Evolutionary conservation across 352 stramenopile genomes (phyloP).

Genomic region (Phytophthora nicotianae): DNA sequence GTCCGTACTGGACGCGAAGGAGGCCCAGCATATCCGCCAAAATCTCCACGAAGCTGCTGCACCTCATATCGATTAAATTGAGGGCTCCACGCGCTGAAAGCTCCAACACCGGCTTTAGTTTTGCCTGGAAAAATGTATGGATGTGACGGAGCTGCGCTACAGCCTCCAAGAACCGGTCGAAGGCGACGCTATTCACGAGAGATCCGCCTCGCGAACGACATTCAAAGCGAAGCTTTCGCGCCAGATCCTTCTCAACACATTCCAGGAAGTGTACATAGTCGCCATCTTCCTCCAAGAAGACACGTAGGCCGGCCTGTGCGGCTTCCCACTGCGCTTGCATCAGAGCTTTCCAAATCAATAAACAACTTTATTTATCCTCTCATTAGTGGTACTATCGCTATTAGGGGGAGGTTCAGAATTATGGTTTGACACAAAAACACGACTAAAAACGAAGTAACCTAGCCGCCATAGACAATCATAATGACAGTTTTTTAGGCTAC

Average conservation of each 20-base stretch:
- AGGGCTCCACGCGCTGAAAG: slow-evolving; percentile 3
- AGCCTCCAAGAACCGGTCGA: slow-evolving; percentile 34
- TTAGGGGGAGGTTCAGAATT: too few species aligned
- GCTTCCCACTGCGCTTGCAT: slow-evolving; percentile 15
- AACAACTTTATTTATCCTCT: too few species aligned
- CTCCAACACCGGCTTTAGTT: slow-evolving; percentile 25
- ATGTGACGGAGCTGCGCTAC: slow-evolving; percentile 25
- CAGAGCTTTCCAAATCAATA: too few species aligned
- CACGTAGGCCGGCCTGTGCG: slow-evolving; percentile 19
- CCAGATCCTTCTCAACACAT: slow-evolving; percentile 20
- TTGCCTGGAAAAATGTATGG: slow-evolving; percentile 38
- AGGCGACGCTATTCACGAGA: slow-evolving; percentile 17
- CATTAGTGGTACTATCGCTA: too few species aligned
- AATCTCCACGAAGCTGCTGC: slow-evolving; percentile 29
- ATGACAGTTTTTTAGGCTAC: too few species aligned
- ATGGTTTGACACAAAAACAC: too few species aligned
- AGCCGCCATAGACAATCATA: too few species aligned
- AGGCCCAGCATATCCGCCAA: slow-evolving; percentile 36
- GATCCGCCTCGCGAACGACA: slow-evolving; percentile 9
- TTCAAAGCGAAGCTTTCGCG: slow-evolving; percentile 30
- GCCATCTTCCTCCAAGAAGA: slow-evolving; percentile 39
- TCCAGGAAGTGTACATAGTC: slow-evolving; percentile 34
- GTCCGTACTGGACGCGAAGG: slow-evolving; percentile 33
- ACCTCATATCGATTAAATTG: slow-evolving; percentile 14
- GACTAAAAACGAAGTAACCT: too few species aligned